Evolutionary conservation across 164 flowering plant species (phyloP), one percentile per base, ranked within the genome.

Genomic region (Sextonia rubra): DNA sequence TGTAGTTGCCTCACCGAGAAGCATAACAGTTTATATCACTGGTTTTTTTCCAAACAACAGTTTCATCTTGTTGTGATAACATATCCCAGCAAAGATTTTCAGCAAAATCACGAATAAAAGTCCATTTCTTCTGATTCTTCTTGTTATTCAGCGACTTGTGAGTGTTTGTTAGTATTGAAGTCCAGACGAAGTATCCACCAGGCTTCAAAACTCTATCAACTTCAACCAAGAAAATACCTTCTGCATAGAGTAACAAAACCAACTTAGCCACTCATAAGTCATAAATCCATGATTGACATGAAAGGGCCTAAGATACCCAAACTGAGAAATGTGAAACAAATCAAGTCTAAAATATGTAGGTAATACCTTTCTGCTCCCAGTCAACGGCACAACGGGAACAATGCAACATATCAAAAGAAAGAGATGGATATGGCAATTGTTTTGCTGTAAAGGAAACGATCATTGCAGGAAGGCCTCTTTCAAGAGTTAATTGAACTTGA

Each of bases 391-490:
- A 92, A 61, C 94, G 71, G 56, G 98, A 93, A 75, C 98, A 93
- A 78, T 96, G 98, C 82, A 96, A 71, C 99, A 93, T 92, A 73
- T 96, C 99, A 86, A 88, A 96, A 61, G 98, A 92, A 68, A 96
- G 92, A 77, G 93, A 84, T 47, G 99, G 96, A 86, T 78, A 92
- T 25, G 98, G 98, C 84, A 93, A 81, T 79, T 92, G 95, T 68
- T 86, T 91, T 56, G 90, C 83, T 65, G 75, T 77, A 63, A 96
- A 88, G 65, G 97, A 90, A 72, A 87, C 96, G 80, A 93, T 82
- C 95, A 96, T 92, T 32, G 97, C 99, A 60, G 98, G 99, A 80
- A 96, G 97, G 74, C 99, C 99, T 85, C 99, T 88, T 82, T 96
- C 99, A 66, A 93, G 97, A 61, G 97, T 90, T 27, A 96, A 85